Conservation (phyloP, 331 rosid genomes). For the Quercus tomentella region DNA sequence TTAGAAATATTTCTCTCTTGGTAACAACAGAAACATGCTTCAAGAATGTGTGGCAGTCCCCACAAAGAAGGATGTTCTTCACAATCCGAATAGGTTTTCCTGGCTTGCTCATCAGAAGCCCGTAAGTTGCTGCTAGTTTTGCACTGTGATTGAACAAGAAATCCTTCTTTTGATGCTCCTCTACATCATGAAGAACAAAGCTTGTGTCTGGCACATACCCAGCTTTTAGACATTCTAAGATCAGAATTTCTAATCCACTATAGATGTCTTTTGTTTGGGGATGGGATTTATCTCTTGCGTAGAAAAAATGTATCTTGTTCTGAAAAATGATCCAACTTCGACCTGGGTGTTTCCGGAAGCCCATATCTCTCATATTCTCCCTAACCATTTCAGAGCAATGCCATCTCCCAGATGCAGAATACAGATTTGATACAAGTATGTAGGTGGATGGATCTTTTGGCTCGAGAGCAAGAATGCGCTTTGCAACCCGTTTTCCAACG, state of each 20-base stretch:
- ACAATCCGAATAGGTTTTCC: constrained; percentile 64
- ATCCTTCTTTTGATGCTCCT: constrained; percentile 67
- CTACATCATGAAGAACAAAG: constrained; percentile 84
- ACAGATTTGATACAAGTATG: constrained; percentile 71
- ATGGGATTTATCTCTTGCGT: constrained; percentile 78
- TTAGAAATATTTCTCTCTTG: constrained; percentile 50
- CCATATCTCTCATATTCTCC: constrained; percentile 65
- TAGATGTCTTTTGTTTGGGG: constrained; percentile 67
- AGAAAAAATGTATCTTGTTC: constrained; percentile 66
- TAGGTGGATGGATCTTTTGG: constrained; percentile 70
- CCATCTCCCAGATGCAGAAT: constrained; percentile 91
- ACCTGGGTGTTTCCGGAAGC: constrained; percentile 69
- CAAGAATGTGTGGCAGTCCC: constrained; percentile 68
- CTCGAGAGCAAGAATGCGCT: constrained; percentile 53
- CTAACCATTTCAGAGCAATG: constrained; percentile 64
- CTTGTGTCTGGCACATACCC: constrained; percentile 82
- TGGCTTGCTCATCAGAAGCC: constrained; percentile 53
- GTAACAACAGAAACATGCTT: constrained; percentile 62
- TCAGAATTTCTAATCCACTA: constrained; percentile 73
- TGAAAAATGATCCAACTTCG: constrained; percentile 68
- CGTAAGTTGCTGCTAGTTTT: constrained; percentile 72
- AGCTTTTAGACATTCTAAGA: constrained; percentile 64
- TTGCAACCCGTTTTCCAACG: constrained; percentile 54
- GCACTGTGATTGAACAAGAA: constrained; percentile 67
- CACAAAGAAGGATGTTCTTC: constrained; percentile 76